Evolutionary conservation across 2,329 filamentous ascomycete genomes (phyloP).

Genomic region (Cordyceps cicadae): DNA sequence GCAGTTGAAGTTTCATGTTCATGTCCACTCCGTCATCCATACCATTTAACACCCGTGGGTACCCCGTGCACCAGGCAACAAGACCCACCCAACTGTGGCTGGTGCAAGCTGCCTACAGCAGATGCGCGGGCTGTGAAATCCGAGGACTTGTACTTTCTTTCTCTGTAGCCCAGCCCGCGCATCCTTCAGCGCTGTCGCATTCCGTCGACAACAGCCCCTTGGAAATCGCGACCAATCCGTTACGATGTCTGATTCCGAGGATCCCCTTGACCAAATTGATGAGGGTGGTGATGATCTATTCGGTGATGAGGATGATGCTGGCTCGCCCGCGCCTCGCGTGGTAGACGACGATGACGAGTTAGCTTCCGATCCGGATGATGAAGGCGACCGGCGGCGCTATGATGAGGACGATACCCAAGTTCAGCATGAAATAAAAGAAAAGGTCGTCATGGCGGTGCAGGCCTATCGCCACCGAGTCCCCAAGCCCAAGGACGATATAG

Average conservation of each 20-base stretch:
- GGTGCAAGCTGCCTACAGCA: not conserved
- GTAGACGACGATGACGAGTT: slow-evolving; percentile 48
- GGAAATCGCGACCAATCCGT: not conserved
- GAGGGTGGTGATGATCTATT: slow-evolving; percentile 55
- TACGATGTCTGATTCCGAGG: slow-evolving; percentile 50
- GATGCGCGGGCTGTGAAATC: slow-evolving; percentile 3
- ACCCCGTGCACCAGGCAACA: slow-evolving; percentile 2
- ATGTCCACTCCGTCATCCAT: not conserved
- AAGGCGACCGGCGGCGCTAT: slow-evolving; percentile 31
- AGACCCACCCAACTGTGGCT: slow-evolving; percentile 9
- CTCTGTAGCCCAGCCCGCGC: not conserved
- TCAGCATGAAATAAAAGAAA: slow-evolving; percentile 41
- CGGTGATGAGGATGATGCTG: slow-evolving; percentile 52
- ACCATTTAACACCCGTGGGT: not conserved
- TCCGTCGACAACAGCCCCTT: not conserved
- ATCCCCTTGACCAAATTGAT: slow-evolving; percentile 43
- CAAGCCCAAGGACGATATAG: slow-evolving; percentile 61
- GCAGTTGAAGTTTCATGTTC: not conserved
- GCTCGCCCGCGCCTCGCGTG: slow-evolving; percentile 55
- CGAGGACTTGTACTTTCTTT: not conserved
- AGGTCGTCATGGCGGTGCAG: slow-evolving; percentile 54
- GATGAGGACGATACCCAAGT: slow-evolving; percentile 39
- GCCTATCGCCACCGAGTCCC: slow-evolving; percentile 63
- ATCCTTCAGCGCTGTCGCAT: not conserved
- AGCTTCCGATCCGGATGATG: slow-evolving; percentile 41